Base-by-base conservation (phyloP, 73 alveolate genomes). In the Urostyla sp. region DNA sequence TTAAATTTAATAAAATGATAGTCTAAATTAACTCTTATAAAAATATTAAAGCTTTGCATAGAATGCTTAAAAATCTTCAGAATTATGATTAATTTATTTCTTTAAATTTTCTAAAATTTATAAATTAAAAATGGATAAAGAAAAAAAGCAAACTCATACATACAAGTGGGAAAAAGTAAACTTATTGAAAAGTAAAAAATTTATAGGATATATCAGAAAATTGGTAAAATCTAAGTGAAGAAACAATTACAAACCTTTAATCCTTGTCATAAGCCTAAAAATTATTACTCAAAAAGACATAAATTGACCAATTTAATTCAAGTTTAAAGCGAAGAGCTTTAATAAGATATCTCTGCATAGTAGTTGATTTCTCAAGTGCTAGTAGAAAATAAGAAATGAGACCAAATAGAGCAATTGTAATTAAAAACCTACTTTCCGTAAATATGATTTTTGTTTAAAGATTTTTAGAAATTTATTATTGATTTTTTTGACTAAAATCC, bases 401-500 rank as follows among this genome's bases (percentile, higher is more conserved):
- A 35, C 92, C 92, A 0, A 54, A 60, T 31, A 30, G 92, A 40
- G 76, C 83, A 0, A 67, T 72, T 1, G 85, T 83, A 8, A 73
- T 61, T 2, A 83, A 72, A 49, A 48, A 67, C 44, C 38, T 72
- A 32, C 56, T 83, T 2, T 51, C 67, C 3, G 79, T 63, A 63
- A 63, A 21, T 20, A 11, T 55, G 30, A 55, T 26, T 7, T 58
- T 54, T 54, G 4, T 27, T 23, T 21, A 24, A 16, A 16, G 8
- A 18, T 37, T 40, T 8, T 13, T 63, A 63, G 73, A 23, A 83
- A 30, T 83, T 83, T 45, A 56, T 83, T 2, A 44, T 34, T 5
- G 87, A 73, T 43, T 83, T 31, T 49, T 83, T 73, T 57, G 92
- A 83, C 43, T 69, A 67, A 38, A 83, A 83, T 45, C 92, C 92